Base-by-base conservation (phyloP, 345 rosid species). In the Eucalyptus pauciflora region DNA sequence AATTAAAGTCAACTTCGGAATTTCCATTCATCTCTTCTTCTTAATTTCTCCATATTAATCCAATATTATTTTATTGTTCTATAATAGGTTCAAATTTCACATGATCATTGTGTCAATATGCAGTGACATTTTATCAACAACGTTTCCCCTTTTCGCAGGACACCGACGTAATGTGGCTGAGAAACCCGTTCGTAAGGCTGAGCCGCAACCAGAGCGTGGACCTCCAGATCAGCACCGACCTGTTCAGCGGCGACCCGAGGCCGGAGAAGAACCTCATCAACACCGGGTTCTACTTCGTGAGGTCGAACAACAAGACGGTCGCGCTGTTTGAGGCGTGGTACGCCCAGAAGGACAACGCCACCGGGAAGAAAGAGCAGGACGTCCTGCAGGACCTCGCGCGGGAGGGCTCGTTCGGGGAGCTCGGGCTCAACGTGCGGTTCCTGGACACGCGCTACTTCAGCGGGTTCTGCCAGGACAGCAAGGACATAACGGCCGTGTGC, bases 381-480 rank as follows among this genome's bases (percentile, higher is more conserved):
- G 98, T 96, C 49, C 91, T 96, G 50, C 6, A 89, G 50, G 86
- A 91, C 9, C 92, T 97, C 46, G 80, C 93, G 56, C 91, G 58
- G 29, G 58, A 87, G 1, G 98, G 97, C 41, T 51, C 87, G 49
- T 91, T 91, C 11, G 27, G 37, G 16, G 41, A 91, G n/a, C 89
- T 97, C 27, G 93, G 93, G 1, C 90, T 97, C 10, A 86, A 5
- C 8, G 92, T 96, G 2, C 92, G 91, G 87, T 93, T 93, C 89
- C 89, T 97, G 88, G 92, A 92, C 86, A 96, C 99, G 4, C 85
- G 48, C 12, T 87, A 92, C 20, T 96, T 97, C 88, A 96, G 99
- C 20, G 98, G 99, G 37, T 97, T 96, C 88, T 97, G 99, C 58
- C 89, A 93, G 76, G 95, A 94, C 37, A 96, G 97, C 88, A 46